These are phyloP conservation scores for Globisporangium apiculatum DNA, from an alignment of 352 stramenopile species.

Conservation along the genomic window DNA sequence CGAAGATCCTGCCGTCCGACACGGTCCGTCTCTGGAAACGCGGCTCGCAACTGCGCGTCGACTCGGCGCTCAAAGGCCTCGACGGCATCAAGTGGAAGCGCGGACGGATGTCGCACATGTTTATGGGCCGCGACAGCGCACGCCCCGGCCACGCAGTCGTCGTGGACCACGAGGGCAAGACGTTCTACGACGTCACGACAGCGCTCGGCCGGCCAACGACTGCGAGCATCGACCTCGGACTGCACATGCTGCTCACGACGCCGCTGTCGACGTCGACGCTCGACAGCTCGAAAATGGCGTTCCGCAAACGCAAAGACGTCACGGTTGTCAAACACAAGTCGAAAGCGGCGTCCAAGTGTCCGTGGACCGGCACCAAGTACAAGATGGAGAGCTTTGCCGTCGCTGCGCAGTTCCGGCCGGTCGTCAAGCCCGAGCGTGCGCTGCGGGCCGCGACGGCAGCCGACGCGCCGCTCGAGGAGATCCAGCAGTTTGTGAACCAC, in stretches of 20 bases:
- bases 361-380: constrained; percentile 66
- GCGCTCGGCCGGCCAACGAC: constrained; percentile 45
- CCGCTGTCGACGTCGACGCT: constrained; percentile 56
- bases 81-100: constrained; percentile 74
- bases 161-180: constrained; percentile 49
- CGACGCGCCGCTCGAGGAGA: constrained; percentile 30
- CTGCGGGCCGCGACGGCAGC: constrained; percentile 28
- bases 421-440: constrained; percentile 43
- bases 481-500: constrained; percentile 57
- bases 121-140: constrained; percentile 27
- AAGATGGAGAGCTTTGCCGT: constrained; percentile 67
- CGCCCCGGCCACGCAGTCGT: constrained; percentile 40
- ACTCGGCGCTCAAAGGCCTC: constrained; percentile 69
- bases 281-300: constrained; percentile 43
- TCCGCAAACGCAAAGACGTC: constrained; percentile 52
- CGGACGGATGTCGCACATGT: constrained; percentile 66
- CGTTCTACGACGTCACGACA: constrained; percentile 60
- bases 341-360: constrained; percentile 18
- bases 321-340: constrained; percentile 20
- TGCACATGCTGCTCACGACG: constrained; percentile 69
- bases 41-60: constrained; percentile 54
- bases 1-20: constrained; percentile 69
- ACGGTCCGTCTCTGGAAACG: constrained; percentile 68
- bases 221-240: constrained; percentile 60
- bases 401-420: constrained; percentile 43